These are phyloP conservation scores for Nigrospora sphaerica DNA, from an alignment of 2,329 filamentous ascomycete species.

Conservation along the genomic window DNA sequence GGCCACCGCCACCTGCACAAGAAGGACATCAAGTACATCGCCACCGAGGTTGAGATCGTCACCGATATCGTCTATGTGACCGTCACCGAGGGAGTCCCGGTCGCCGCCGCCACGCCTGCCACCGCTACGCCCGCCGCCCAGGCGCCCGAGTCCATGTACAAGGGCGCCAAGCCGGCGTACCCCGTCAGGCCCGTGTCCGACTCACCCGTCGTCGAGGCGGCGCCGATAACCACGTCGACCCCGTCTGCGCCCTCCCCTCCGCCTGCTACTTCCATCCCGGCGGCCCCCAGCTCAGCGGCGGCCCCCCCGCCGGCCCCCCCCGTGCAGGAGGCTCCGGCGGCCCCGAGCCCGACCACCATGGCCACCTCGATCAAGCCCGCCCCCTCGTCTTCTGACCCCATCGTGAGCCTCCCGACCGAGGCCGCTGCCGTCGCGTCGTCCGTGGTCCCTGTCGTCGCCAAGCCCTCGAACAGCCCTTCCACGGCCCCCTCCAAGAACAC, in stretches of 20 bases:
- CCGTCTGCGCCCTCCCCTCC: slow-evolving; percentile 1
- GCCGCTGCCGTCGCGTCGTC: background rate
- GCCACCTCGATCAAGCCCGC: slow-evolving; percentile 12
- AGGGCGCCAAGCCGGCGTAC: no score
- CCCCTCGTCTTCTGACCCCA: slow-evolving; percentile 3
- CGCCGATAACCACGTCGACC: slow-evolving; percentile 2
- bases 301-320: background rate
- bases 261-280: slow-evolving; percentile 2
- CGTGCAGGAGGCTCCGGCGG: background rate
- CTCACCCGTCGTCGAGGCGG: background rate
- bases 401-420: slow-evolving; percentile 3
- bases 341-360: slow-evolving; percentile 15
- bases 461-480: background rate
- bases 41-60: slow-evolving; percentile 20
- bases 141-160: background rate
- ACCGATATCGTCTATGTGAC: slow-evolving; percentile 17
- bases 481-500: slow-evolving; percentile 4
- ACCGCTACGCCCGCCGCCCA: background rate
- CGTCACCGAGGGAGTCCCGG: slow-evolving; percentile 12
- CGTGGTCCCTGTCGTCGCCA: background rate
- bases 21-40: slow-evolving; percentile 17
- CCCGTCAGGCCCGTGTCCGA: no score
- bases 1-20: slow-evolving; percentile 21
- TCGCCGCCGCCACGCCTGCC: slow-evolving; percentile 3
- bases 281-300: background rate